Evolutionary conservation across 1,284 basidiomycete species (phyloP), one percentile per base, ranked within the genome.

Genomic region (Pseudozyma thailandica): DNA sequence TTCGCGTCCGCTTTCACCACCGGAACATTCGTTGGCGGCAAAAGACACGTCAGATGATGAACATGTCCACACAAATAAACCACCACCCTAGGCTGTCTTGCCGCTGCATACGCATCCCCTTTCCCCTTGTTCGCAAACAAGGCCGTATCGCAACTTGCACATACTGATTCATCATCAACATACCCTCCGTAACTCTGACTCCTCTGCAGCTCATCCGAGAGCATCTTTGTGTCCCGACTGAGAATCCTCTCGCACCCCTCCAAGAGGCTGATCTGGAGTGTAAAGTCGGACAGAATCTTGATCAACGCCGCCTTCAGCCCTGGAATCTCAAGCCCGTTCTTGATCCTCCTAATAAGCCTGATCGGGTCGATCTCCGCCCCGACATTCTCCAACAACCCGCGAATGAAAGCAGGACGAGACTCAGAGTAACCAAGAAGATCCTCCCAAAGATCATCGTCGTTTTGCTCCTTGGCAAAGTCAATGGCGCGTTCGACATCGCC

Each of bases 381-480:
- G 33, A 98, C 93, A 68, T 97, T 96, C 84, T 98, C 94, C 21
- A 85, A 74, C 8, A 99, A 85, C 1, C 92, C 95, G 3, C 94
- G 90, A 50, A 99, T 98, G 85, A 98, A 98, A 0, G 90, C 92
- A 38, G 95, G 96, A 59, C 92, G 86, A 16, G 92, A 93, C 83
- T 98, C 95, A 0, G 95, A 95, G 80, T 98, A 98, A 61, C 87
- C 89, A 20, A 99, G 85, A 12, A 99, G 87, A 82, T 97, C 94
- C 79, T 98, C 95, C 96, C 96, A 99, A 0, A 99, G 88, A 82
- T 98, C 96, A 70, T 94, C 90, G 75, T 98, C 96, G 59, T 91
- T 91, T 83, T 98, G 95, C 82, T 98, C 94, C 80, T 95, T 95
- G 0, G 94, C 95, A 80, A 99, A 99, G 63, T 97, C 94, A 76